phyloP scores from a whole-genome alignment of 1,139 yeast genomes.

The Trichomonascaceae sp. region DNA sequence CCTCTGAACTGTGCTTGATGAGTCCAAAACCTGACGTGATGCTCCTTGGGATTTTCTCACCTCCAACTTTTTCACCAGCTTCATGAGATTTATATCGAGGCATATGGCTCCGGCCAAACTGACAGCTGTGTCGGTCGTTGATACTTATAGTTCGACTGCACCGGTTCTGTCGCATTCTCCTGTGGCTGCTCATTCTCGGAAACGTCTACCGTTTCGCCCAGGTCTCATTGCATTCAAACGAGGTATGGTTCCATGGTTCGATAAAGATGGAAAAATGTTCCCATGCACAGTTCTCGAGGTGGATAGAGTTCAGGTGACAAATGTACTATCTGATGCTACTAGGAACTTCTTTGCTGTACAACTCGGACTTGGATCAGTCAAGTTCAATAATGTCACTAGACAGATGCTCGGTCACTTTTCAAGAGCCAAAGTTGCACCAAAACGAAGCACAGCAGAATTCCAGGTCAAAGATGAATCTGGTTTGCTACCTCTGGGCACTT shows the following conservation, averaged over 20 bases:
- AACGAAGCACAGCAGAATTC: constrained; percentile 68
- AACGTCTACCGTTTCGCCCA: constrained; percentile 65
- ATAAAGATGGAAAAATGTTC: constrained; percentile 63
- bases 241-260: constrained; percentile 87
- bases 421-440: constrained; percentile 79
- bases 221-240: constrained; percentile 79
- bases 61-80: constrained; percentile 6
- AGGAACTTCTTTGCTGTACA: constrained; percentile 85
- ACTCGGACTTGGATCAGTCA: constrained; percentile 75
- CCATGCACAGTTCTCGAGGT: constrained; percentile 74
- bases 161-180: constrained; percentile 34
- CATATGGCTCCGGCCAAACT: constrained; percentile 27
- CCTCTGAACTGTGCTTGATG: background rate
- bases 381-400: constrained; percentile 55
- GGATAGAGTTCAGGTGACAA: constrained; percentile 80
- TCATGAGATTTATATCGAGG: constrained; percentile 2
- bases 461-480: constrained; percentile 63
- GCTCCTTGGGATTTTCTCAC: constrained; percentile 1
- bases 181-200: constrained; percentile 43
- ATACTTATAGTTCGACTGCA: constrained; percentile 26
- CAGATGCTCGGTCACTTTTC: constrained; percentile 74
- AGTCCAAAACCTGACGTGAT: background rate
- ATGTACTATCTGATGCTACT: constrained; percentile 57
- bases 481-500: constrained; percentile 70
- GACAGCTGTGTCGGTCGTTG: constrained; percentile 29